Conservation (phyloP, 305 asterid species). For the Lippia alba region DNA sequence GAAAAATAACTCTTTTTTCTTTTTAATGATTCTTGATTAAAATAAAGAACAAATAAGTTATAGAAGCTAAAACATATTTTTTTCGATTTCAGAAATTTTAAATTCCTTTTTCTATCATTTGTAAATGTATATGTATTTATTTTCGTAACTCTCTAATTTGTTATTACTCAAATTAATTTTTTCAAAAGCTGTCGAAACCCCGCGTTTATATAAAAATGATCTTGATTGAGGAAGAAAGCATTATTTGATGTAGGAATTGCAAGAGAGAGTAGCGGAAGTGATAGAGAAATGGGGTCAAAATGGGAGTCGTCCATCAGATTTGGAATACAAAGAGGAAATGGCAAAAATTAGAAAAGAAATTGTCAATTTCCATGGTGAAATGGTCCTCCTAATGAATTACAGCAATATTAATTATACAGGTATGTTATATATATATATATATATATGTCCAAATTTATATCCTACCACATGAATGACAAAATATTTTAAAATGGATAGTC, state of each 20-base stretch:
- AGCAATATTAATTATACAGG: constrained; percentile 93
- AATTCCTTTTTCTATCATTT: no score
- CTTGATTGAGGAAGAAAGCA: background rate
- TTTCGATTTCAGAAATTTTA: no score
- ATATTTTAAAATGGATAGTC: no score
- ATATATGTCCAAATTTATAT: background rate
- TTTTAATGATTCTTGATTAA: no score
- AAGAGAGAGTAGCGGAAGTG: constrained; percentile 66
- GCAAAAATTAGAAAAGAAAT: constrained; percentile 72
- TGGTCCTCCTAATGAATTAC: constrained; percentile 86
- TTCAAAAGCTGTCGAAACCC: no score
- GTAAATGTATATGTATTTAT: no score
- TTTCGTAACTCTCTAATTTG: no score
- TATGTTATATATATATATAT: constrained; percentile 22
- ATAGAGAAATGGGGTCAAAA: constrained; percentile 53
- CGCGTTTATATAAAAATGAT: background rate
- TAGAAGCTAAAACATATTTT: no score
- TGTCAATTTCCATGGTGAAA: constrained; percentile 95
- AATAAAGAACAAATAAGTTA: no score
- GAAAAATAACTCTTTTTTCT: no score
- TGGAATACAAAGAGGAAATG: constrained; percentile 64
- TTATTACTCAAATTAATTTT: no score
- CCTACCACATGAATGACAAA: no score
- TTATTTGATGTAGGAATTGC: constrained; percentile 67
- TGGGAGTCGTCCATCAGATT: constrained; percentile 53